Base-by-base conservation (phyloP, 176 grass and related monocot genomes). In the Eragrostis nindensis region DNA sequence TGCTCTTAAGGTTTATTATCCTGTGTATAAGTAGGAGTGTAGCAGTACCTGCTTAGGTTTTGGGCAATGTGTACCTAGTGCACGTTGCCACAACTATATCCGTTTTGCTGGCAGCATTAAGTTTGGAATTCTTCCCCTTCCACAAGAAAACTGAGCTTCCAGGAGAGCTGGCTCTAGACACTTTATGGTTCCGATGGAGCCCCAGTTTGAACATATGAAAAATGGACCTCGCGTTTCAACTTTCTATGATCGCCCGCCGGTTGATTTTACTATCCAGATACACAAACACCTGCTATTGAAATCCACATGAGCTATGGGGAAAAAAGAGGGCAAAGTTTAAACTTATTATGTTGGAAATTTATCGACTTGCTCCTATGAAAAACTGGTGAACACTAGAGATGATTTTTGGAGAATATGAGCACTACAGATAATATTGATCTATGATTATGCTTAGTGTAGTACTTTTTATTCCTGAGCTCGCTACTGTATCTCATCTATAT, bases 41-140 rank as follows among this genome's bases (percentile, higher is more conserved):
- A 24, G 16, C 43, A 52, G n/a, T 16, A 38, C 21, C 41, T 41
- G 27, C 55, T 70, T 71, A 16, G 53, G 32, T 4, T 38, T 43
- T 24, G 8, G 42, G 27, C 5, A 8, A 43, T 9, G 11, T 60
- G 29, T 49, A 15, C n/a, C n/a, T n/a, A n/a, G n/a, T n/a, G n/a
- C n/a, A n/a, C n/a, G n/a, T n/a, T n/a, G n/a, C n/a, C n/a, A n/a
- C n/a, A n/a, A n/a, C n/a, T n/a, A n/a, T n/a, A n/a, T n/a, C n/a
- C 83, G 62, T 21, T 80, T 74, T 7, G 67, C 12, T 13, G 60
- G 14, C 55, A 30, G 41, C 11, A 49, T 25, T 61, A 32, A 42
- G 12, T 40, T 50, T 72, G 19, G 38, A 63, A 70, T 76, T 87
- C 63, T 76, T 70, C 17, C 53, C 55, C 53, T 76, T 39, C 85